Evolutionary conservation across 805 yeast genomes (phyloP).

Genomic region (Saccharomycopsis olivae): DNA sequence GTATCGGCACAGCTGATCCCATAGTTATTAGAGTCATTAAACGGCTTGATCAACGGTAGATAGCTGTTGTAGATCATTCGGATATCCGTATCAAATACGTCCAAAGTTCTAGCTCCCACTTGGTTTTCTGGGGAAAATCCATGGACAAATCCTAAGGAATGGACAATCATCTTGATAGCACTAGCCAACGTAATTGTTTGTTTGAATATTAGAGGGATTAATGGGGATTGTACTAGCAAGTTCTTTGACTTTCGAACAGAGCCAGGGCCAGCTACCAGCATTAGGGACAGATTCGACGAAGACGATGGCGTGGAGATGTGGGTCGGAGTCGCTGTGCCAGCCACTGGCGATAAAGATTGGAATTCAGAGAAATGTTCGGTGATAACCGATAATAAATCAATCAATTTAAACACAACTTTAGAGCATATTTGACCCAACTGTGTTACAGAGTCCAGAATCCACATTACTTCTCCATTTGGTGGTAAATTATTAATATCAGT

Average conservation of each 20-base stretch:
- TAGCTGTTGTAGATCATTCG: conserved; percentile 21
- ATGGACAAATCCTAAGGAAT: conserved; percentile 22
- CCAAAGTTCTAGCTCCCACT: conserved; percentile 19
- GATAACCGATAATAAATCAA: conserved; percentile 20
- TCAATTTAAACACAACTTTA: conserved; percentile 3
- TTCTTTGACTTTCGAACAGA: neutral
- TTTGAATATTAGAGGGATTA: conserved; percentile 23
- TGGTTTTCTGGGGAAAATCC: conserved; percentile 21
- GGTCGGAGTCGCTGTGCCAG: no score
- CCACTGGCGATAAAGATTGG: neutral
- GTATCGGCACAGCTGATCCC: conserved; percentile 12
- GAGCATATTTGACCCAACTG: conserved; percentile 3
- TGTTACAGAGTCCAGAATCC: conserved; percentile 6
- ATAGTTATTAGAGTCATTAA: conserved; percentile 19
- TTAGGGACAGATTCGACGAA: no score
- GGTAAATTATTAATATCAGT: conserved; percentile 21
- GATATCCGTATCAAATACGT: conserved; percentile 1
- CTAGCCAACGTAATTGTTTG: conserved; percentile 22
- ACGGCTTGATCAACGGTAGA: conserved; percentile 23
- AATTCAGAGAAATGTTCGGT: conserved; percentile 1
- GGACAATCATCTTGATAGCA: conserved; percentile 22
- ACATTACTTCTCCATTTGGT: neutral
- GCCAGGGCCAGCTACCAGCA: no score
- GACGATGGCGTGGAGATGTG: no score
- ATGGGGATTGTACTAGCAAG: conserved; percentile 20